Conservation (phyloP, 805 yeast species). For the Lachancea fermentati region DNA sequence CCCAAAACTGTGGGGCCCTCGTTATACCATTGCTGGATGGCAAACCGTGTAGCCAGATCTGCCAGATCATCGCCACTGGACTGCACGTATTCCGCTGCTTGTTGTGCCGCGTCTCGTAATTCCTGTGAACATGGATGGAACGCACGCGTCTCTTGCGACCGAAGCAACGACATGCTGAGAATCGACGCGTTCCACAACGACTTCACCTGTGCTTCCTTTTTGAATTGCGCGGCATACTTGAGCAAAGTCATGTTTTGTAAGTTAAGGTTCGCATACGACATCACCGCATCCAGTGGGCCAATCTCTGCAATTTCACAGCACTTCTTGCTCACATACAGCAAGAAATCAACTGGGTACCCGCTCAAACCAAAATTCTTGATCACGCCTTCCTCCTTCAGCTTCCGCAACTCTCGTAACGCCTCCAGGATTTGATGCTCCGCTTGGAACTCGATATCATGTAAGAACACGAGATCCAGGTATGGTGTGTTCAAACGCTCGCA, state of each 20-base stretch:
- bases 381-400: conserved; percentile 57
- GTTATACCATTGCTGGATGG: conserved; percentile 53
- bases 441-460: conserved; percentile 88
- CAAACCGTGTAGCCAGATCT: conserved; percentile 73
- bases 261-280: conserved; percentile 79
- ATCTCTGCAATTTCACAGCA: conserved; percentile 37
- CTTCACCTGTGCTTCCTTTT: conserved; percentile 47
- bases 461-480: conserved; percentile 75
- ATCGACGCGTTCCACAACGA: conserved; percentile 77
- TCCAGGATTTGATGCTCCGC: conserved; percentile 45
- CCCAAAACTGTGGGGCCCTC: conserved; percentile 73
- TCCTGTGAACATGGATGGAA: conserved; percentile 76
- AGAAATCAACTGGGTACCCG: conserved; percentile 77
- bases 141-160: conserved; percentile 57
- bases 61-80: conserved; percentile 60
- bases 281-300: conserved; percentile 65
- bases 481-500: conserved; percentile 56
- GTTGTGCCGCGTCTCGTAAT: conserved; percentile 42
- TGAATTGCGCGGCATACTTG: conserved; percentile 44
- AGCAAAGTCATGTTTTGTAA: conserved; percentile 62
- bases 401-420: conserved; percentile 58
- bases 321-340: conserved; percentile 46
- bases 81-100: conserved; percentile 44
- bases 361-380: conserved; percentile 69
- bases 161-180: conserved; percentile 77